Conservation (phyloP, 1,284 basidiomycete genomes). For the Austroboletus rostrupii region DNA sequence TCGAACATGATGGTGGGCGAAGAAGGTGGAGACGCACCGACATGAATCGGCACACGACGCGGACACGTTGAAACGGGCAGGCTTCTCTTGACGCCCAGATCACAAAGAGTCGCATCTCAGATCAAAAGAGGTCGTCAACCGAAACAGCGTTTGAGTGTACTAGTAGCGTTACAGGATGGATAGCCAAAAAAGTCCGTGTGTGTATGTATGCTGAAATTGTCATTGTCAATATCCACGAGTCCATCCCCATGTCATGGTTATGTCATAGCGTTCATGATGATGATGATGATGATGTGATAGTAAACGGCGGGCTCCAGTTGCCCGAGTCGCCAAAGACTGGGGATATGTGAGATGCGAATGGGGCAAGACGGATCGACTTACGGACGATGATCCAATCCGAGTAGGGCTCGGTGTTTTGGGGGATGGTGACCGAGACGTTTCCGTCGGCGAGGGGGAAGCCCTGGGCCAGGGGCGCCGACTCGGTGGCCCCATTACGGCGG, state of each 20-base stretch:
- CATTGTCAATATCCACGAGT: neutral
- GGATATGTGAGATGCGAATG: neutral
- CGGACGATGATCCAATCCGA: slow-evolving; percentile 38
- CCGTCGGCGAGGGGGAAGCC: slow-evolving; percentile 42
- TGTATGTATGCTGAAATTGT: neutral
- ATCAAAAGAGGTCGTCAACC: neutral
- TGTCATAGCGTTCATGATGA: slow-evolving; percentile 17
- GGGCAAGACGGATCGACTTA: slow-evolving; percentile 25
- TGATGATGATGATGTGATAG: slow-evolving; percentile 29
- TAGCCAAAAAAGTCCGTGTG: slow-evolving; percentile 12
- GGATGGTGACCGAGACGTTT: slow-evolving; percentile 35
- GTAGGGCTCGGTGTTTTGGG: slow-evolving; percentile 30
- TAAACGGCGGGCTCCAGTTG: slow-evolving; percentile 39
- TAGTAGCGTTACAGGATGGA: neutral
- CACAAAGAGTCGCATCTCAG: neutral
- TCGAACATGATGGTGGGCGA: slow-evolving; percentile 12
- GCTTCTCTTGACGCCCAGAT: neutral
- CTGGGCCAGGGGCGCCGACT: slow-evolving; percentile 31
- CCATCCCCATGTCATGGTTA: neutral
- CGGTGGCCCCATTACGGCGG: slow-evolving; percentile 30
- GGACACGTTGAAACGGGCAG: neutral
- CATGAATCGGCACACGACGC: neutral
- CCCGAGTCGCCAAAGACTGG: slow-evolving; percentile 52
- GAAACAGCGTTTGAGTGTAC: neutral
- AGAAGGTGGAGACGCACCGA: neutral